These are phyloP conservation scores for Zygoascus flipseniorum DNA, from an alignment of 805 yeast genomes.

Conservation along the genomic window DNA sequence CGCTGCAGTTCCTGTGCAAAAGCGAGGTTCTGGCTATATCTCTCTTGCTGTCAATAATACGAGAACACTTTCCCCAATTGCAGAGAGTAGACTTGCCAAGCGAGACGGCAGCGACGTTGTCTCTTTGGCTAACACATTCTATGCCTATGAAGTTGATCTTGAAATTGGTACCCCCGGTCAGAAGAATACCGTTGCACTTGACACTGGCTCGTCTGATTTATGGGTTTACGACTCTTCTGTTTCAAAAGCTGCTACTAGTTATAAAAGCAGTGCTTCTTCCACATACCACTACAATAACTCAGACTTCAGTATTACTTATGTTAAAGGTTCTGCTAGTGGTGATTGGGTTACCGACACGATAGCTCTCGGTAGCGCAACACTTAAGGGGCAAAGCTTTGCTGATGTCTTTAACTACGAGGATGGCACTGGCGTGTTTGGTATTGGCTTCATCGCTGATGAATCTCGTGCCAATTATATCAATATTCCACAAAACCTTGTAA, in stretches of 20 bases:
- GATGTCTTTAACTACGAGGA: constrained; percentile 4
- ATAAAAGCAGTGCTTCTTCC: constrained; percentile 11
- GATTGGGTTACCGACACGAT: constrained; percentile 56
- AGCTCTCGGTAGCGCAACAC: constrained; percentile 36
- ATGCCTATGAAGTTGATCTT: constrained; percentile 12
- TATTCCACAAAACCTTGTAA: constrained; percentile 48
- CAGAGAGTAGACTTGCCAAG: not conserved
- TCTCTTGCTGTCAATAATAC: not conserved
- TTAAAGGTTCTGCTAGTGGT: constrained; percentile 38
- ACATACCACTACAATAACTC: constrained; percentile 17
- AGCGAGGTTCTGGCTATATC: not conserved
- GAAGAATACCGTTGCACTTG: constrained; percentile 32
- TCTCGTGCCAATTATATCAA: constrained; percentile 41
- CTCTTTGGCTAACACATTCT: constrained; percentile 6
- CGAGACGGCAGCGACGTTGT: not conserved
- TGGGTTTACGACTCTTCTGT: constrained; percentile 34
- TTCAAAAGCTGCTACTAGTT: constrained; percentile 5
- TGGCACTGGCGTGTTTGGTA: constrained; percentile 19
- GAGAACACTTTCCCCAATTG: too few relatives aligned
- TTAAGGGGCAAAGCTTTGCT: constrained; percentile 25
- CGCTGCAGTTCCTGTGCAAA: not conserved
- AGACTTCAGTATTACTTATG: constrained; percentile 21
- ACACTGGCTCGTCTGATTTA: constrained; percentile 43
- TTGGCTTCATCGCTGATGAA: constrained; percentile 21
- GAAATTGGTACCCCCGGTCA: constrained; percentile 38